phyloP scores from a whole-genome alignment of 1,284 basidiomycete species.

The Stygiomarasmius scandens region DNA sequence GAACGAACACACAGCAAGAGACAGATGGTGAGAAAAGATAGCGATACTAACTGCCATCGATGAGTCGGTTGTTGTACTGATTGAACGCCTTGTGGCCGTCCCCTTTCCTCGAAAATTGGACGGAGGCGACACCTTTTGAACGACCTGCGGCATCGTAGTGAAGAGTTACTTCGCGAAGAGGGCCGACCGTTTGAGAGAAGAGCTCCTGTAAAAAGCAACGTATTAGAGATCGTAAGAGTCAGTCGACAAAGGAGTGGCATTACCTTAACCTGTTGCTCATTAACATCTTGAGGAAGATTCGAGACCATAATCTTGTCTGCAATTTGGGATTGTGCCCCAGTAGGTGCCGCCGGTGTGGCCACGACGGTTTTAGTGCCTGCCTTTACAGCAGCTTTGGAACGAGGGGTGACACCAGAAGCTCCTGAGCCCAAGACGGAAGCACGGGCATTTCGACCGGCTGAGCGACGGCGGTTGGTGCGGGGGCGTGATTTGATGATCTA shows the following conservation, averaged over 20 bases:
- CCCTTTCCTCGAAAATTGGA: constrained; percentile 86
- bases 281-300: constrained; percentile 94
- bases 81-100: constrained; percentile 92
- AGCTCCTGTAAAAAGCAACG: constrained; percentile 69
- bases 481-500: constrained; percentile 79
- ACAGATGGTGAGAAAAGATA: constrained; percentile 41
- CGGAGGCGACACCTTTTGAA: constrained; percentile 88
- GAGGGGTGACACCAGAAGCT: constrained; percentile 24
- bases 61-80: constrained; percentile 97
- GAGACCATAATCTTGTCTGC: constrained; percentile 95
- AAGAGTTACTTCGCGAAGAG: constrained; percentile 81
- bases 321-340: constrained; percentile 37
- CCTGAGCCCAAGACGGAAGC: constrained; percentile 60
- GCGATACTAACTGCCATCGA: constrained; percentile 99
- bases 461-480: constrained; percentile 22
- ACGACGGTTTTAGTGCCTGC: constrained; percentile 37
- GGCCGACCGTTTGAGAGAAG: constrained; percentile 89
- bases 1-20: constrained; percentile 11
- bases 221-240: neutral
- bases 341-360: constrained; percentile 47
- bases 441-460: constrained; percentile 52
- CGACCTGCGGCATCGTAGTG: constrained; percentile 85
- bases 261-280: constrained; percentile 93
- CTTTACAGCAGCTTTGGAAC: constrained; percentile 27
- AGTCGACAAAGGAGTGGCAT: too few relatives aligned